Conservation (phyloP, 805 yeast species). For the Zygotorulaspora chibaensis region DNA sequence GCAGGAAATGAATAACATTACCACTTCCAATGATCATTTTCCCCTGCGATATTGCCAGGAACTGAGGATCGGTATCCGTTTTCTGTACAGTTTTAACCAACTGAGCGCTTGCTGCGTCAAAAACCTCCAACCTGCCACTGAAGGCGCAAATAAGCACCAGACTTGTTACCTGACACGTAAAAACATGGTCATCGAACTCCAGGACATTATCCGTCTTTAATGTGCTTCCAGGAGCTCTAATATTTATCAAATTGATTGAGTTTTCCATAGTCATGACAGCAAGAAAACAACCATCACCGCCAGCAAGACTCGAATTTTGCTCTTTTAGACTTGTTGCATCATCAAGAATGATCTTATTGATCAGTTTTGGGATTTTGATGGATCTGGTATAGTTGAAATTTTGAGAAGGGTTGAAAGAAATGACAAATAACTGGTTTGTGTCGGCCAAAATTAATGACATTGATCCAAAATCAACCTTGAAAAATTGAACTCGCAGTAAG, state of each 20-base stretch:
- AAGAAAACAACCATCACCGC: constrained; percentile 35
- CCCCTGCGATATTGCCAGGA: constrained; percentile 32
- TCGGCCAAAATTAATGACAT: constrained; percentile 24
- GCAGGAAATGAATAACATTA: constrained; percentile 29
- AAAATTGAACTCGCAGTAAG: constrained; percentile 18
- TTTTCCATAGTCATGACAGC: constrained; percentile 25
- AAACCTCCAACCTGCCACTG: constrained; percentile 26
- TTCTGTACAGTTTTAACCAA: constrained; percentile 31
- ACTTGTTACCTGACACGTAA: constrained; percentile 29
- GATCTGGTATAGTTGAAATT: constrained; percentile 25
- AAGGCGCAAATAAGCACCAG: constrained; percentile 31
- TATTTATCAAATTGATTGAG: constrained; percentile 23
- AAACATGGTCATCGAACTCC: constrained; percentile 28
- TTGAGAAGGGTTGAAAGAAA: constrained; percentile 23
- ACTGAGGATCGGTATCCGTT: constrained; percentile 31
- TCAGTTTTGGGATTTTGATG: constrained; percentile 14
- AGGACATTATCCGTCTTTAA: constrained; percentile 18
- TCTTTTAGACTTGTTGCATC: constrained; percentile 26
- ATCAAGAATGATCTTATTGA: constrained; percentile 27
- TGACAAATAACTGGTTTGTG: constrained; percentile 16
- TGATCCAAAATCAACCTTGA: constrained; percentile 34
- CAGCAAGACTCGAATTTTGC: constrained; percentile 27
- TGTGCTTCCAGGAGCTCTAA: constrained; percentile 22
- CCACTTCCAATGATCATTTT: constrained; percentile 30
- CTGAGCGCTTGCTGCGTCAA: constrained; percentile 31